Conservation (phyloP, 2,329 filamentous ascomycete species). For the Chaetomium globosum region DNA sequence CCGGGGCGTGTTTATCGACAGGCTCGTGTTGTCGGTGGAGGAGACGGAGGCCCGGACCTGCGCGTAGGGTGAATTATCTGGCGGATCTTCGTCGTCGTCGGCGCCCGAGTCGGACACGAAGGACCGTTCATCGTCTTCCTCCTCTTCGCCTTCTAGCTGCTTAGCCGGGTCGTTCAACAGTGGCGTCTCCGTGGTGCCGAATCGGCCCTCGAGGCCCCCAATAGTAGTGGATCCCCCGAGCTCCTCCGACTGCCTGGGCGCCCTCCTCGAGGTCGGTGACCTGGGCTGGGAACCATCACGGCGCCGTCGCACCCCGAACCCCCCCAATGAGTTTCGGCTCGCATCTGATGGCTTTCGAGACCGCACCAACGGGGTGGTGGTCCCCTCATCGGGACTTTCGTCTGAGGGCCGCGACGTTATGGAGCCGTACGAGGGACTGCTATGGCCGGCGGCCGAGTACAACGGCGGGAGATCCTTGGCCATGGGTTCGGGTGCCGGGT, state of each 20-base stretch:
- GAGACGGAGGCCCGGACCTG: constrained; percentile 80
- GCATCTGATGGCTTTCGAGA: constrained; percentile 24
- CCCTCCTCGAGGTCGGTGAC: constrained; percentile 40
- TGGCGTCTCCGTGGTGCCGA: constrained; percentile 54
- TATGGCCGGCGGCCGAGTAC: constrained; percentile 41
- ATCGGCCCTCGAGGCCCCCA: constrained; percentile 57
- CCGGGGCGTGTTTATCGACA: constrained; percentile 85
- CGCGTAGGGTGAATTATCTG: constrained; percentile 74
- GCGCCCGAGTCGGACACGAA: constrained; percentile 44
- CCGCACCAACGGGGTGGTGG: constrained; percentile 8
- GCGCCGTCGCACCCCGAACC: constrained; percentile 22
- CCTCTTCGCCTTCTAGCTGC: constrained; percentile 37
- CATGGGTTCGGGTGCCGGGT: constrained; percentile 35
- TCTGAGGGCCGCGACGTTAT: constrained; percentile 34
- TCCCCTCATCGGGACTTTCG: constrained; percentile 24
- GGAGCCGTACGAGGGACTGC: constrained; percentile 43
- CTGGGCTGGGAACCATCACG: constrained; percentile 29
- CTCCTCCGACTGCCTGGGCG: constrained; percentile 50
- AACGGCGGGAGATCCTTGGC: constrained; percentile 38
- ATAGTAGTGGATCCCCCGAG: constrained; percentile 56
- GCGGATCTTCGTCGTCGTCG: constrained; percentile 54
- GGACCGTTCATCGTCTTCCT: constrained; percentile 39
- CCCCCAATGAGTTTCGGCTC: constrained; percentile 15
- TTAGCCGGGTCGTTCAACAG: constrained; percentile 51
- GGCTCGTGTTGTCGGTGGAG: constrained; percentile 70